phyloP scores from a whole-genome alignment of 2,329 filamentous ascomycete species.

The Trichophyton benhamiae region DNA sequence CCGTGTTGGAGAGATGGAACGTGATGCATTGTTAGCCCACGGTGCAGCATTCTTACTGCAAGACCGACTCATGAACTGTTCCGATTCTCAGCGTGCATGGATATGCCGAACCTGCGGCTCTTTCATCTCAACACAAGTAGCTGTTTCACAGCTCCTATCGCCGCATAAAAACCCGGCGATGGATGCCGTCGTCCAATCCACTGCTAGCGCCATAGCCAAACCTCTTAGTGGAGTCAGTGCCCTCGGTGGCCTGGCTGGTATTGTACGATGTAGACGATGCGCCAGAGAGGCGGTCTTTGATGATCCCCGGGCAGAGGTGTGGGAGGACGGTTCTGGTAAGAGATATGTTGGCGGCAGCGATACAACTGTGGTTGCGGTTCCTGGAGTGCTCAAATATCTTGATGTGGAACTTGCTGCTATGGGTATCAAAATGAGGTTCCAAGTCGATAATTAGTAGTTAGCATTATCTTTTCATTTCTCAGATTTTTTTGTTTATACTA shows the following conservation, averaged over 20 bases:
- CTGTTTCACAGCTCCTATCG: slow-evolving; percentile 22
- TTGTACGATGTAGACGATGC: slow-evolving; percentile 69
- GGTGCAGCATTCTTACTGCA: slow-evolving; percentile 90
- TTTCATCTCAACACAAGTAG: slow-evolving; percentile 69
- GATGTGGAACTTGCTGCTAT: slow-evolving; percentile 94
- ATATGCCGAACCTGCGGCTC: slow-evolving; percentile 81
- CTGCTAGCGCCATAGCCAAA: slow-evolving; percentile 31
- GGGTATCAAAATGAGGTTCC: slow-evolving; percentile 91
- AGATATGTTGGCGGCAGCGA: slow-evolving; percentile 82
- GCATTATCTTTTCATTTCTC: not conserved
- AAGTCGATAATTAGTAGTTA: slow-evolving; percentile 43
- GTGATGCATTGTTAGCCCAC: slow-evolving; percentile 87
- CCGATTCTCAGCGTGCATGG: slow-evolving; percentile 80
- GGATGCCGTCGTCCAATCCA: slow-evolving; percentile 13
- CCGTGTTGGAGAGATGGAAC: slow-evolving; percentile 98
- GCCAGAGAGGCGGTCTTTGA: slow-evolving; percentile 51
- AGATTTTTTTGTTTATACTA: not conserved
- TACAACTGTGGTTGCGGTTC: slow-evolving; percentile 82
- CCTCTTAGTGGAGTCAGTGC: slow-evolving; percentile 47
- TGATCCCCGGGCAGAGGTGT: slow-evolving; percentile 58
- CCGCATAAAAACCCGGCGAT: slow-evolving; percentile 14
- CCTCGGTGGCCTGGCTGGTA: slow-evolving; percentile 45
- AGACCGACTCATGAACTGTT: slow-evolving; percentile 93
- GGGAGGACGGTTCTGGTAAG: slow-evolving; percentile 81
- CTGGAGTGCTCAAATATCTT: slow-evolving; percentile 80